Conservation (phyloP, 192 early-diverging fungal species). For the Lunasporangiospora selenospora region DNA sequence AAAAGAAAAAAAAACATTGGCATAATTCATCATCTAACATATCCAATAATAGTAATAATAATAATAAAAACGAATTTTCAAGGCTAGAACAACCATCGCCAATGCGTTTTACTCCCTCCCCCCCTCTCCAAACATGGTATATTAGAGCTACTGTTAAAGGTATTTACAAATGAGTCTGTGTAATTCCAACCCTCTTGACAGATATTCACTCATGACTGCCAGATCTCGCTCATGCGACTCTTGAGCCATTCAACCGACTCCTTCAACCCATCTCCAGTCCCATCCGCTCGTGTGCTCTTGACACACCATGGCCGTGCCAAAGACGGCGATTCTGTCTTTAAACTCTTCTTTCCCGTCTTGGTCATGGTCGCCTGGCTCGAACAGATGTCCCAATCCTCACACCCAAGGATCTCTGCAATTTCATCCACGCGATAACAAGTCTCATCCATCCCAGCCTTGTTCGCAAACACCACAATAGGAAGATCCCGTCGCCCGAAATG, state of each 20-base stretch:
- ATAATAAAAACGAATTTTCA: no score
- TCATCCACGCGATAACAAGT: constrained; percentile 43
- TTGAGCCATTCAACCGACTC: constrained; percentile 47
- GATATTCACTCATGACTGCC: no score
- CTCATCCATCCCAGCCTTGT: constrained; percentile 43
- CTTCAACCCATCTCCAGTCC: constrained; percentile 26
- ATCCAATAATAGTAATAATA: no score
- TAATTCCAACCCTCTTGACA: no score
- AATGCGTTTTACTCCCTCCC: no score
- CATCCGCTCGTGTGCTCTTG: constrained; percentile 40
- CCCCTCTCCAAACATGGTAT: no score
- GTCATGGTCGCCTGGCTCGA: not conserved
- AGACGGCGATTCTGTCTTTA: not conserved
- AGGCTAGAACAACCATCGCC: no score
- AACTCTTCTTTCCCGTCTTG: not conserved
- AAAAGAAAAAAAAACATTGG: no score
- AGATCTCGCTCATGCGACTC: constrained; percentile 39
- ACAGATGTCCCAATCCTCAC: constrained; percentile 33
- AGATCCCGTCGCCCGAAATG: constrained; percentile 32
- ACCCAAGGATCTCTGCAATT: constrained; percentile 48
- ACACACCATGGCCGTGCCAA: constrained; percentile 38
- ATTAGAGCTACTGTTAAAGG: no score
- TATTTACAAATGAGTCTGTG: no score
- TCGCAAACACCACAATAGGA: constrained; percentile 41
- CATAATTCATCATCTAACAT: no score